Conservation (phyloP, 179 eudicot species). For the Heliamphora pulchella region DNA sequence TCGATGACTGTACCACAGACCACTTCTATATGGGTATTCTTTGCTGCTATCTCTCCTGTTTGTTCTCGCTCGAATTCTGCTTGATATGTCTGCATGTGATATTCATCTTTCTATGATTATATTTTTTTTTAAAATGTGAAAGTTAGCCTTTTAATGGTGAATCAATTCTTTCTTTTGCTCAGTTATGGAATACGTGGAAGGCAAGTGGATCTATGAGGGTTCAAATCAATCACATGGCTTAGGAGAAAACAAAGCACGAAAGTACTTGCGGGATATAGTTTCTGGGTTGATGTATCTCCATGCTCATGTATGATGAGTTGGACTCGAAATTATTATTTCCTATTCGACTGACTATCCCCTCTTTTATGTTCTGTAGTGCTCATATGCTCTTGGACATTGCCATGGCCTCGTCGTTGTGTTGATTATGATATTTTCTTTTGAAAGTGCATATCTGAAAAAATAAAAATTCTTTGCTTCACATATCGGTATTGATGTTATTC, state of each 20-base stretch:
- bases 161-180: constrained; percentile 14
- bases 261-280: constrained; percentile 77
- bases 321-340: not conserved
- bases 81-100: not conserved
- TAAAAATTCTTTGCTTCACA: not conserved
- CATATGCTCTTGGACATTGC: not conserved
- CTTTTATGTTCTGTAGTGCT: not conserved
- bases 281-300: constrained; percentile 93
- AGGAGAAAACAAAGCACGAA: constrained; percentile 65
- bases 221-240: constrained; percentile 76
- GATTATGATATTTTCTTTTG: not conserved
- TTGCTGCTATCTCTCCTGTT: not conserved
- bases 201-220: constrained; percentile 79
- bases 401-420: not conserved
- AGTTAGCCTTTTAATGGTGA: constrained; percentile 6
- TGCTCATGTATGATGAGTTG: constrained; percentile 67
- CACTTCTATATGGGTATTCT: constrained; percentile 69
- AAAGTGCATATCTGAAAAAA: not conserved
- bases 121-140: not conserved
- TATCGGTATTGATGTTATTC: not conserved
- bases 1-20: constrained; percentile 66
- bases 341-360: not conserved
- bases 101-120: not conserved
- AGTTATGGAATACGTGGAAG: constrained; percentile 94
- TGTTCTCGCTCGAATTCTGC: not conserved